phyloP scores from a whole-genome alignment of 768 basidiomycete genomes.

The Mycena vulgaris region DNA sequence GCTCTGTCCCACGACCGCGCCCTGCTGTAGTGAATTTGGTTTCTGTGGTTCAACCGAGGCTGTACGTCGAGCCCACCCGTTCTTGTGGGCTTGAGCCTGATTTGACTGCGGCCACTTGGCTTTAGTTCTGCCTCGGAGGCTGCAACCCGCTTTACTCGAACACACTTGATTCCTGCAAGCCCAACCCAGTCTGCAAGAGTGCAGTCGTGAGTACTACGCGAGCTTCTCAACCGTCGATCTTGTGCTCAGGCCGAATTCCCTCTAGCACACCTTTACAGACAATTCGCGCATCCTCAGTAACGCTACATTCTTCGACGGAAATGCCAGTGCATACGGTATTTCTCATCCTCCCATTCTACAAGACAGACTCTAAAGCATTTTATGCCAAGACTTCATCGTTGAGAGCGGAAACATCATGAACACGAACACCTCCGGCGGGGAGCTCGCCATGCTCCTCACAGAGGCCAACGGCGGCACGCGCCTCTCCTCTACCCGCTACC shows the following conservation, averaged over 20 bases:
- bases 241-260: constrained; percentile 1
- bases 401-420: constrained; percentile 78
- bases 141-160: constrained; percentile 85
- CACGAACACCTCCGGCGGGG: constrained; percentile 73
- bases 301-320: constrained; percentile 78
- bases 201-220: constrained; percentile 61
- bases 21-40: constrained; percentile 74
- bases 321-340: constrained; percentile 76
- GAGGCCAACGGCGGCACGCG: constrained; percentile 83
- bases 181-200: constrained; percentile 80
- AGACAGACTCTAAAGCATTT: not conserved
- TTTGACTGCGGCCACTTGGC: constrained; percentile 2
- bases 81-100: not conserved
- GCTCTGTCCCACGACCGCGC: constrained; percentile 60
- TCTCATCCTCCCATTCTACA: constrained; percentile 11
- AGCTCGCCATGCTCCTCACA: constrained; percentile 78
- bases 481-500: constrained; percentile 83
- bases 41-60: constrained; percentile 62
- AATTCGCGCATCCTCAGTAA: constrained; percentile 79
- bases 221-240: not conserved
- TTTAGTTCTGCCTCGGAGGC: constrained; percentile 87
- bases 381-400: constrained; percentile 74
- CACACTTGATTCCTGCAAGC: constrained; percentile 74
- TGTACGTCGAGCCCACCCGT: constrained; percentile 50
- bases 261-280: constrained; percentile 74